These are phyloP conservation scores for Decorospora gaudefroyi DNA, from an alignment of 2,329 filamentous ascomycete genomes.

Conservation along the genomic window DNA sequence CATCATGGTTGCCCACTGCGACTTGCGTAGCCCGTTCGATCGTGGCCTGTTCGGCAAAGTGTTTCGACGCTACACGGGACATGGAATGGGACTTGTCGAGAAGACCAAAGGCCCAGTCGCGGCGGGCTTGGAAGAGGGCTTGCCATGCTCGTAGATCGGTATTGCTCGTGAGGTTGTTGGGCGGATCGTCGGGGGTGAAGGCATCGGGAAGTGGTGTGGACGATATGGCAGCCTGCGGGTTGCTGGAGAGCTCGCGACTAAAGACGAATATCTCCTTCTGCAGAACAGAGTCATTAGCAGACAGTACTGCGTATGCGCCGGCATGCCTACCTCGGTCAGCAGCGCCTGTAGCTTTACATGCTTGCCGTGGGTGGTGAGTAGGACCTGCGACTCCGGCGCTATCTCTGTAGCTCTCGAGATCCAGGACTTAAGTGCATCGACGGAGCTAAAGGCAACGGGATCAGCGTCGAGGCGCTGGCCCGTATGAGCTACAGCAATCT, in stretches of 20 bases:
- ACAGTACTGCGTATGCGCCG: not conserved
- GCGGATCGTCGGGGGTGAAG: conserved; percentile 65
- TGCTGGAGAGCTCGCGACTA: conserved; percentile 65
- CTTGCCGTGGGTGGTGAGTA: conserved; percentile 82
- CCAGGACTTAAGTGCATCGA: conserved; percentile 85
- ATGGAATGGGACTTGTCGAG: conserved; percentile 70
- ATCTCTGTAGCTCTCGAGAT: conserved; percentile 76
- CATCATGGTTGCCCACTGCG: conserved; percentile 81
- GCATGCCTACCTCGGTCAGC: conserved; percentile 69
- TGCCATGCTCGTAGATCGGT: conserved; percentile 87
- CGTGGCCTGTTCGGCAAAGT: conserved; percentile 73
- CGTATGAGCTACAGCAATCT: conserved; percentile 90
- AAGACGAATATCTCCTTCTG: conserved; percentile 91
- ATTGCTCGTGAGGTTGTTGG: conserved; percentile 81
- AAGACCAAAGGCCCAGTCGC: conserved; percentile 75
- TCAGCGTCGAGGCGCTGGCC: conserved; percentile 84
- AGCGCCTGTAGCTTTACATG: conserved; percentile 81
- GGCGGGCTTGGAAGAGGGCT: conserved; percentile 77
- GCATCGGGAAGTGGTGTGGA: conserved; percentile 61
- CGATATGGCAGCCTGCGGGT: conserved; percentile 54
- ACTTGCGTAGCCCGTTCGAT: conserved; percentile 81
- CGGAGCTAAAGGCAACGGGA: conserved; percentile 71
- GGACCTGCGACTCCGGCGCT: conserved; percentile 76
- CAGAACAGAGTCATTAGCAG: conserved; percentile 15
- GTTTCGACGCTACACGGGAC: conserved; percentile 64